Evolutionary conservation across 176 grass and related monocot genomes (phyloP).

Genomic region (Oryza meyeriana): DNA sequence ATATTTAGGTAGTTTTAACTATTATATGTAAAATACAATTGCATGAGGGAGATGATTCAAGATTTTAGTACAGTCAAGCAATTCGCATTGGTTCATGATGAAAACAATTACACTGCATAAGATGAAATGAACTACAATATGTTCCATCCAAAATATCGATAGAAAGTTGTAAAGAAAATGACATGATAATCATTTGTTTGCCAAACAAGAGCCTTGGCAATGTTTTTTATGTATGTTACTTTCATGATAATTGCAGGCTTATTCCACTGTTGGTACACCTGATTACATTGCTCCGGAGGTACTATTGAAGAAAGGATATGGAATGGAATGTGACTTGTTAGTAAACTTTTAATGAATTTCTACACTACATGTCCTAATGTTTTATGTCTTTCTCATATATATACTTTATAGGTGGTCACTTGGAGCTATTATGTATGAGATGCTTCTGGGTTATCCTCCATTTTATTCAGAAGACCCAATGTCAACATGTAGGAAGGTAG

Average conservation of each 20-base stretch:
- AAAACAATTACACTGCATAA: neutral
- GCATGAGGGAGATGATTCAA: neutral
- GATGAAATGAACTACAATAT: constrained; percentile 10
- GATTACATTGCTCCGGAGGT: constrained; percentile 99
- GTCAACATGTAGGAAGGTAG: constrained; percentile 91
- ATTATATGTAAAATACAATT: constrained; percentile 5
- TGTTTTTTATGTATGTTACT: constrained; percentile 25
- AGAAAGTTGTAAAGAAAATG: neutral
- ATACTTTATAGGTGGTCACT: constrained; percentile 79
- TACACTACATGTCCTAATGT: neutral
- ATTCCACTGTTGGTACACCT: constrained; percentile 92
- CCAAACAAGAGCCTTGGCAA: neutral
- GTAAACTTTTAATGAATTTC: constrained; percentile 22
- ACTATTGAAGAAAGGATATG: constrained; percentile 96
- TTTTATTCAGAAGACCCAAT: constrained; percentile 98
- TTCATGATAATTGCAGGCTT: constrained; percentile 60
- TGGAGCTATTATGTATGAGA: constrained; percentile 97
- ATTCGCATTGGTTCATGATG: neutral
- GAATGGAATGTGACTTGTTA: constrained; percentile 98
- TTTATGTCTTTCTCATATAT: constrained; percentile 22
- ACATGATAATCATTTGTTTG: constrained; percentile 3
- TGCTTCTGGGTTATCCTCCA: constrained; percentile 97
- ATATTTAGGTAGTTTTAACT: neutral
- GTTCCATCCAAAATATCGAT: neutral
- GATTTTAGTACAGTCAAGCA: neutral